Evolutionary conservation across 2,329 filamentous ascomycete species (phyloP), one percentile per base, ranked within the genome.

Genomic region (Clarireedia monteithiana): DNA sequence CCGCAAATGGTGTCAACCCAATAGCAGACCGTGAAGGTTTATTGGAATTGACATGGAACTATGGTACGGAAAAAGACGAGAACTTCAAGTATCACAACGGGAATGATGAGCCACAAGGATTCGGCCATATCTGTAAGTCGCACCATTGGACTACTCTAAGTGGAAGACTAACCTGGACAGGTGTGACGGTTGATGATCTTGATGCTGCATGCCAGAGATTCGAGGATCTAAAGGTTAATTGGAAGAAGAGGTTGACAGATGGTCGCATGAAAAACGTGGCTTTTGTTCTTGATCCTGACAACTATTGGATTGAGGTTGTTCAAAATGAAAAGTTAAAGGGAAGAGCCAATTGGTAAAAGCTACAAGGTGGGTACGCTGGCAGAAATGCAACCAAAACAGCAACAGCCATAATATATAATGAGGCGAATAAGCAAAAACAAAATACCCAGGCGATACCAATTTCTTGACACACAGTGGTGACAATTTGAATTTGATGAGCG

Each of bases 171-270:
- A 59, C 24, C 51, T 17, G n/a, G 7, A 34, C 50, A 88, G 84
- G 84, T 68, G 75, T 97, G 53, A 79, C 86, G 1, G 91, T 96
- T 12, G 92, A 97, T 68, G 84, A 95, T 68, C 69, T 97, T n/a
- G 85, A 94, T 53, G 86, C 87, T 6, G 91, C 94, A 9, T 96
- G 92, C 73, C 75, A 85, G 68, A 82, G 91, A 14, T 91, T 97
- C 64, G 94, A 97, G 70, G 82, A 84, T 55, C 75, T 89, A 68
- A 82, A 86, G 5, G 87, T 92, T 55, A 85, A 81, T 72, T 99
- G 91, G 89, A 96, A 96, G 83, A 97, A 97, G 84, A 81, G 89
- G 62, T 78, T 97, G 59, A 95, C 89, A 2, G 92, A 97, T 61
- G 92, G 92, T 2, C 77, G 82, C 47, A 96, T 96, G 91, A 92